Evolutionary conservation across 2,329 filamentous ascomycete genomes (phyloP).

Genomic region (Arthrocladium fulminans): DNA sequence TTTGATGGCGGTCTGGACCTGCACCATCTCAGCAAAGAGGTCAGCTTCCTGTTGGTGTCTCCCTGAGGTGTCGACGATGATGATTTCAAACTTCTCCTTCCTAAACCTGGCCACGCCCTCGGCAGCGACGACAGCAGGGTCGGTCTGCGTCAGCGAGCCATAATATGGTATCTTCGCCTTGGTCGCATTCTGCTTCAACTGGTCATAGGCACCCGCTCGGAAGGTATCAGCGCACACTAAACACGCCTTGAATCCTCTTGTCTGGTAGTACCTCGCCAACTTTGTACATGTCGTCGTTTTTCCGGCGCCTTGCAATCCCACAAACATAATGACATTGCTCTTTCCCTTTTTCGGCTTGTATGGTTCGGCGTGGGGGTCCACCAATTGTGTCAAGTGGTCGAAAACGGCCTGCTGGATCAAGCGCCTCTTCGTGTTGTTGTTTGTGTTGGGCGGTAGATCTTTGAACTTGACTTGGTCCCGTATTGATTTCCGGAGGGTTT

Average conservation of each 20-base stretch:
- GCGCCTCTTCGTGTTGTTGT: slow-evolving; percentile 70
- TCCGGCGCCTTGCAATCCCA: slow-evolving; percentile 91
- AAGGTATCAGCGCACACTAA: slow-evolving; percentile 97
- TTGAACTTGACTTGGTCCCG: slow-evolving; percentile 88
- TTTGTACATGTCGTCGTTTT: slow-evolving; percentile 99
- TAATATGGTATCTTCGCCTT: slow-evolving; percentile 99
- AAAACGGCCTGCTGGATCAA: slow-evolving; percentile 97
- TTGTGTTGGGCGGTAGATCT: slow-evolving; percentile 78
- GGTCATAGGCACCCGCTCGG: slow-evolving; percentile 94
- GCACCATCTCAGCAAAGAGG: slow-evolving; percentile 93
- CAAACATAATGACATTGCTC: slow-evolving; percentile 98
- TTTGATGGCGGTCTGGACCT: slow-evolving; percentile 82
- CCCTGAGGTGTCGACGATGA: slow-evolving; percentile 96
- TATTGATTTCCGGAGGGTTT: slow-evolving; percentile 85
- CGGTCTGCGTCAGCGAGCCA: slow-evolving; percentile 89
- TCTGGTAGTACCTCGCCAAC: slow-evolving; percentile 87
- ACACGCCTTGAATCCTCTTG: slow-evolving; percentile 82
- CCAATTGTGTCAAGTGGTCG: slow-evolving; percentile 89
- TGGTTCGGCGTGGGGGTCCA: slow-evolving; percentile 88
- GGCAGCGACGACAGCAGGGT: slow-evolving; percentile 84
- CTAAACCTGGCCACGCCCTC: slow-evolving; percentile 98
- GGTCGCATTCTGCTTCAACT: slow-evolving; percentile 96
- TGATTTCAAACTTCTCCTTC: slow-evolving; percentile 95
- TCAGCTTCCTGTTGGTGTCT: slow-evolving; percentile 91
- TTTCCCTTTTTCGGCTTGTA: slow-evolving; percentile 97